Base-by-base conservation (phyloP, 345 rosid genomes). In the Hibiscus trionum region DNA sequence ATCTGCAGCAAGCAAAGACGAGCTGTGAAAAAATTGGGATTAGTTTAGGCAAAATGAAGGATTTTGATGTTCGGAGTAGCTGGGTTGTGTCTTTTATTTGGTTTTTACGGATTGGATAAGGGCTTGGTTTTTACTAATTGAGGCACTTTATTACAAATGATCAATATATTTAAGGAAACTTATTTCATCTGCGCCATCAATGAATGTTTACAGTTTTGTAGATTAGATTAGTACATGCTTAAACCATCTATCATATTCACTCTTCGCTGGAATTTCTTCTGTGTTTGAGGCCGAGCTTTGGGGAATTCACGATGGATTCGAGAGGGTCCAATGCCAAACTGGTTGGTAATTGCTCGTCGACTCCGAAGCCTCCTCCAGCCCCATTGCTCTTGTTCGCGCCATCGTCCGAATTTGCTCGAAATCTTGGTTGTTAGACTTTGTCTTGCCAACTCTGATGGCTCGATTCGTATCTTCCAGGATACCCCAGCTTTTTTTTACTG, bases 1-100 rank as follows among this genome's bases (percentile, higher is more conserved):
- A 53, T 89, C 78, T 52, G 76, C 72, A 46, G 66, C 82, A 65
- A 59, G 73, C 50, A 89, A 89, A 71, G 96, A 85, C 71, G 94
- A 89, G 73, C 70, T 91, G 72, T 90, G 72, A 87, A 63, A 39
- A 27, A 58, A 19, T 56, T 10, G 11, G 27, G 21, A 19, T 17
- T 56, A 56, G 29, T 52, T 52, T 52, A 52, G 56, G 21, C 17
- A 52, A 16, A 52, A 52, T 5, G 56, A 52, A 16, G 56, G 56
- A 7, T 50, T 50, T 50, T 50, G 17, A 15, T 50, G 19, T 15
- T 50, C 1, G 55, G 55, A 39, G 10, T 37, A 37, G 44, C n/a
- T 19, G 17, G 44, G 9, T 37, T 14, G 55, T 16, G 55, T 16
- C 55, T 16, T 50, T 16, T 50, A 50, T 50, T 50, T 50, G 57